Base-by-base conservation (phyloP, 768 basidiomycete species). In the Neoboletus brunneissimus region DNA sequence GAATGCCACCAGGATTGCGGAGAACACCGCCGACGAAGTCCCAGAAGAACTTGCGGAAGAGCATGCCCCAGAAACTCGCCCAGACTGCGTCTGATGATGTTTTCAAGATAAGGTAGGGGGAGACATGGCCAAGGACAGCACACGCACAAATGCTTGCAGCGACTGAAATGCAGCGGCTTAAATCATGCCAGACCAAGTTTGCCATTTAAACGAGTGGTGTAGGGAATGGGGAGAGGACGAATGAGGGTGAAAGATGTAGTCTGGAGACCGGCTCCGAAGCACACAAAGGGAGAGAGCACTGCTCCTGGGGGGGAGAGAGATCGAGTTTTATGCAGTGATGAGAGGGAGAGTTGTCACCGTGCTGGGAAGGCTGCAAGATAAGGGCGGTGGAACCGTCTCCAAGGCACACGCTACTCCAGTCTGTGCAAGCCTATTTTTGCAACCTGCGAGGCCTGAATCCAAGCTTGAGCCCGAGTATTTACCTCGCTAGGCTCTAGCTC, bases 31-130 rank as follows among this genome's bases (percentile, higher is more conserved):
- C 86, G n/a, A 93, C 75, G 68, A 96, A 92, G 76, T 96, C 94
- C 89, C 91, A 96, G 76, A 96, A 94, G 82, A 92, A 96, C 76
- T 96, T 96, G 73, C 92, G 89, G 75, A 85, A 94, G 64, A 88
- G 76, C 15, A 94, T 70, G 18, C 85, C 94, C 75, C 83, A 95
- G 74, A 89, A 86, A 32, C 82, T 77, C 15, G 89, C 86, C 91
- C 90, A 92, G 12, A 92, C 75, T 55, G 85, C 82, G 69, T 91
- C 91, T 92, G 58, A 27, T 31, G 45, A 38, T 0, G 35, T 43
- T 48, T 54, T 61, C 55, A 60, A n/a, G 62, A 56, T 53, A 29
- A 55, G 59, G 51, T 29, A 12, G 20, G 20, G 32, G 20, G 18
- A 31, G 34, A 31, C 12, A 40, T 10, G 22, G 34, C 15, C 45